Evolutionary conservation across 257 asterid species (phyloP).

Genomic region (Rehmannia glutinosa): DNA sequence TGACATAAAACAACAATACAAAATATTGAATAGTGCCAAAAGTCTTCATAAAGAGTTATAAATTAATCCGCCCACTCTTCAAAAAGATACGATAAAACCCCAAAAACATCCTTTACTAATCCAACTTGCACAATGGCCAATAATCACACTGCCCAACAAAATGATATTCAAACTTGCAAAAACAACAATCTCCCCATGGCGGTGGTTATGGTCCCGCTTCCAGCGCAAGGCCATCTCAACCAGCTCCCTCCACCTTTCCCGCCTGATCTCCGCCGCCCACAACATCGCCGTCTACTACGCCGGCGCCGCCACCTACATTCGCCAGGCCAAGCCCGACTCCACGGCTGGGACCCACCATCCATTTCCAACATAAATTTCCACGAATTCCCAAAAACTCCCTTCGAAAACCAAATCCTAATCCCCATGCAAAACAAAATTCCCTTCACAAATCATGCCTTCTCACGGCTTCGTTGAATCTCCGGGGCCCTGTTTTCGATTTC

Average conservation of each 20-base stretch:
- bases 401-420: constrained; percentile 29
- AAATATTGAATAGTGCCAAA: too few species aligned
- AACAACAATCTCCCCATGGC: neutral
- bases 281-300: constrained; percentile 27
- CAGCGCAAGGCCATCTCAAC: constrained; percentile 40
- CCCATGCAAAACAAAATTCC: constrained; percentile 32
- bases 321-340: constrained; percentile 26
- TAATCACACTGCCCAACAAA: too few species aligned
- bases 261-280: constrained; percentile 27
- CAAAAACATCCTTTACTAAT: too few species aligned
- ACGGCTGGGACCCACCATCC: constrained; percentile 21
- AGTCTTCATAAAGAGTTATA: too few species aligned
- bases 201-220: constrained; percentile 31
- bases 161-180: too few species aligned
- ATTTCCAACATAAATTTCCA: constrained; percentile 17
- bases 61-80: too few species aligned
- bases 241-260: constrained; percentile 32
- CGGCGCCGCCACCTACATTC: constrained; percentile 28
- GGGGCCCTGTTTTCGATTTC: constrained; percentile 20
- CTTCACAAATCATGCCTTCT: constrained; percentile 37
- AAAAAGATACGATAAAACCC: too few species aligned
- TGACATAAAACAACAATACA: too few species aligned
- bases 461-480: constrained; percentile 17
- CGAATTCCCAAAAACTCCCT: constrained; percentile 5
- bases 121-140: too few species aligned